phyloP scores from a whole-genome alignment of 495 filamentous ascomycete genomes.

The Sporormia fimetaria region DNA sequence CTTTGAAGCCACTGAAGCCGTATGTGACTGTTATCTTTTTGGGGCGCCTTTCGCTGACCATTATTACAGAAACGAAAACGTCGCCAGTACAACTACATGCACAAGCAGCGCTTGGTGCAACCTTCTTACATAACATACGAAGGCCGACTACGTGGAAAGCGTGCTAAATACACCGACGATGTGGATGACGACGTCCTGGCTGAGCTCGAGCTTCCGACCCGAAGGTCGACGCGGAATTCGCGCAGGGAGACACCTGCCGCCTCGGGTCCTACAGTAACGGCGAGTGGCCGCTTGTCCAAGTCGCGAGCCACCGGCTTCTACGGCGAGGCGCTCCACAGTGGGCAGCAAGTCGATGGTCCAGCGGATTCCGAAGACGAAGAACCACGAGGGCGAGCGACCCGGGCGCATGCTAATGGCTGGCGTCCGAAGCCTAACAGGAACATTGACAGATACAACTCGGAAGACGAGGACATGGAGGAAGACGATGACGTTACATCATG shows the following conservation, averaged over 20 bases:
- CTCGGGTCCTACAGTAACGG: slow-evolving; percentile 66
- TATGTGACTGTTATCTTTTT: slow-evolving; percentile 32
- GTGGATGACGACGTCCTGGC: slow-evolving; percentile 64
- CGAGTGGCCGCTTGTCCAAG: slow-evolving; percentile 79
- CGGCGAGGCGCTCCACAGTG: slow-evolving; percentile 56
- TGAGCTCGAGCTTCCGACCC: slow-evolving; percentile 40
- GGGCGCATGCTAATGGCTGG: slow-evolving; percentile 36
- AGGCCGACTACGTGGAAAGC: slow-evolving; percentile 89
- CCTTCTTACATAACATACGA: slow-evolving; percentile 89
- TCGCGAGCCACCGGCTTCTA: slow-evolving; percentile 64
- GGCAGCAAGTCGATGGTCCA: too few relatives aligned
- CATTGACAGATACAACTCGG: slow-evolving; percentile 41
- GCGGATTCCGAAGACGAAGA: too few relatives aligned
- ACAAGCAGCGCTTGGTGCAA: slow-evolving; percentile 78
- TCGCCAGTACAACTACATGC: slow-evolving; percentile 76
- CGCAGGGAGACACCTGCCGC: slow-evolving; percentile 54
- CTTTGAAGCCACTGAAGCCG: slow-evolving; percentile 92
- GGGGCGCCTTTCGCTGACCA: slow-evolving; percentile 29
- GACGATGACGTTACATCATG: slow-evolving; percentile 51
- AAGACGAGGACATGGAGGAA: slow-evolving; percentile 54
- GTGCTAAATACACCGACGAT: slow-evolving; percentile 89
- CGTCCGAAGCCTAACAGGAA: slow-evolving; percentile 31
- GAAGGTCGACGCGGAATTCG: slow-evolving; percentile 67
- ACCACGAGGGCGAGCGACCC: slow-evolving; percentile 16
- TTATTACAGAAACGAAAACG: slow-evolving; percentile 67